Conservation (phyloP, 805 yeast genomes). For the Yamadazyma phyllophila region DNA sequence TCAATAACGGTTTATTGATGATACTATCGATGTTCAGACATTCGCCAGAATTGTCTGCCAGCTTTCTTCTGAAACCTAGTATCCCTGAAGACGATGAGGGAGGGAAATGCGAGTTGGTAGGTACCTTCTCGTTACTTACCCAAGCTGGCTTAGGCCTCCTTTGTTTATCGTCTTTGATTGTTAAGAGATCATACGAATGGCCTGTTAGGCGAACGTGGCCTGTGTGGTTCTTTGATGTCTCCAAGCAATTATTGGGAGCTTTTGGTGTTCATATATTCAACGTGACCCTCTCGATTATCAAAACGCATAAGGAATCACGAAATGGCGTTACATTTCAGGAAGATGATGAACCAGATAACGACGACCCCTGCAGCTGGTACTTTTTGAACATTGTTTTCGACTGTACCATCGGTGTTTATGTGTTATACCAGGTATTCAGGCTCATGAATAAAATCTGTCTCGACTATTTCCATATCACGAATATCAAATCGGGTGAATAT, state of each 20-base stretch:
- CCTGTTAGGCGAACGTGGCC: slow-evolving; percentile 82
- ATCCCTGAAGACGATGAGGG: not conserved
- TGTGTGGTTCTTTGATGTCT: slow-evolving; percentile 86
- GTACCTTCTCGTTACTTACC: slow-evolving; percentile 80
- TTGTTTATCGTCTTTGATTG: slow-evolving; percentile 68
- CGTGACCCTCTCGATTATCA: slow-evolving; percentile 63
- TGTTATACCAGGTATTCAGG: slow-evolving; percentile 55
- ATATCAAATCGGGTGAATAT: slow-evolving; percentile 56
- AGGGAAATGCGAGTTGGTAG: slow-evolving; percentile 52
- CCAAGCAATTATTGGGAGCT: slow-evolving; percentile 88
- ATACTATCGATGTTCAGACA: slow-evolving; percentile 3
- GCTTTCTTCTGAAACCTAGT: too few relatives aligned
- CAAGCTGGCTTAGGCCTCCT: slow-evolving; percentile 76
- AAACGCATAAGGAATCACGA: slow-evolving; percentile 23
- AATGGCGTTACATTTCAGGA: slow-evolving; percentile 18
- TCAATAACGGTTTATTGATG: not conserved
- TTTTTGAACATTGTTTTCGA: slow-evolving; percentile 84
- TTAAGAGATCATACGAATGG: slow-evolving; percentile 74
- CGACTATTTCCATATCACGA: slow-evolving; percentile 38
- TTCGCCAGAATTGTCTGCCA: not conserved
- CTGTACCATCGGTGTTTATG: slow-evolving; percentile 90
- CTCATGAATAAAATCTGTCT: slow-evolving; percentile 44
- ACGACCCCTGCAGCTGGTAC: slow-evolving; percentile 87
- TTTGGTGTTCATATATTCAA: slow-evolving; percentile 80
- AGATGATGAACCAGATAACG: slow-evolving; percentile 29